Percentiles rank a stretch among this genome's conserved stretches.
These are phyloP conservation scores for Alternaria triticina DNA, from an alignment of 2,329 filamentous ascomycete genomes.

Conservation along the genomic window DNA sequence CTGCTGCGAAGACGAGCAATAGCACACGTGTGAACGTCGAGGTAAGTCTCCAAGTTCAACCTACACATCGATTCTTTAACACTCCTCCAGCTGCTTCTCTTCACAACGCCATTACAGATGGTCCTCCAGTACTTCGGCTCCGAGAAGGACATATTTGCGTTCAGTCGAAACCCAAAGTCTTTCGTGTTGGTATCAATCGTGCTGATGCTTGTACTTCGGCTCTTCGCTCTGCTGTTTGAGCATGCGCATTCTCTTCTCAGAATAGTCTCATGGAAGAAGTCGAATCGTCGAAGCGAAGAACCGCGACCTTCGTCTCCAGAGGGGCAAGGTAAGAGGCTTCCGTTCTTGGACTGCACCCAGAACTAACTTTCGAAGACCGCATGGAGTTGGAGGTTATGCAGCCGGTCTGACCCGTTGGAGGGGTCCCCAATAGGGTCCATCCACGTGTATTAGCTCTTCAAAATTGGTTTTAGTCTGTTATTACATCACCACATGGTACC, in stretches of 20 bases:
- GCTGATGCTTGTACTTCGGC: not conserved
- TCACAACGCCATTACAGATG: conserved; percentile 7
- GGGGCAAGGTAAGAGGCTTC: not conserved
- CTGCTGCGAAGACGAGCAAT: conserved; percentile 1
- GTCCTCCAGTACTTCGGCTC: conserved; percentile 13
- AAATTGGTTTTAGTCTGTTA: not conserved
- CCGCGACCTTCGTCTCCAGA: not conserved
- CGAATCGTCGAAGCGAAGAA: not conserved
- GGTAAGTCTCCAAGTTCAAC: not conserved
- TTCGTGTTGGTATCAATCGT: conserved; percentile 3
- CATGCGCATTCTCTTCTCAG: not conserved
- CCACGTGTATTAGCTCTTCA: not conserved
- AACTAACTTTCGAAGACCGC: not conserved
- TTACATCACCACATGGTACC: not conserved
- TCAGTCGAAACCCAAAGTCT: conserved; percentile 1
- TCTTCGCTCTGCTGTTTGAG: not conserved
- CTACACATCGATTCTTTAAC: not conserved
- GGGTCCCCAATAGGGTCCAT: not conserved
- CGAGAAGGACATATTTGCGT: conserved; percentile 3
- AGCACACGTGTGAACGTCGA: conserved; percentile 13
- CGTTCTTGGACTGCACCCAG: not conserved
- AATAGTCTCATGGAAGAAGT: not conserved
- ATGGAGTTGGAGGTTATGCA: not conserved
- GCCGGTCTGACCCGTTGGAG: not conserved
- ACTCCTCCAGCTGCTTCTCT: not conserved